Evolutionary conservation across 2,329 filamentous ascomycete species (phyloP).

Genomic region (Exophiala aquamarina): DNA sequence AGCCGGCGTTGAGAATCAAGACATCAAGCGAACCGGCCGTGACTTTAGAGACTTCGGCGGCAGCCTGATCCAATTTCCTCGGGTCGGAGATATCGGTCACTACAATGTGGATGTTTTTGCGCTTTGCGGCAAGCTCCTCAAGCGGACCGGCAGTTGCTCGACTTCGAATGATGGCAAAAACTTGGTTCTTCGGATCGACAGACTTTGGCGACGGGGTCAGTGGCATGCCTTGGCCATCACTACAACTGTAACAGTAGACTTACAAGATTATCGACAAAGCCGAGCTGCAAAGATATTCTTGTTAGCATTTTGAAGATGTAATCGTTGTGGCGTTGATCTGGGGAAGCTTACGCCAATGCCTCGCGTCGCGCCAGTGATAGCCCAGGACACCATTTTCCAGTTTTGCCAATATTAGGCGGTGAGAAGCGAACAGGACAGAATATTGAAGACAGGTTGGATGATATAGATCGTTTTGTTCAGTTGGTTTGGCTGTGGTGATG

Average conservation of each 20-base stretch:
- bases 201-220: constrained; percentile 19
- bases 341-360: constrained; percentile 22
- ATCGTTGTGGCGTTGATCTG: constrained; percentile 10
- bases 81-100: constrained; percentile 34
- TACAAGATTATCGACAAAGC: constrained; percentile 19
- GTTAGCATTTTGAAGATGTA: constrained; percentile 12
- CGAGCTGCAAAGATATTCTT: constrained; percentile 11
- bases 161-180: constrained; percentile 43
- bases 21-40: constrained; percentile 42
- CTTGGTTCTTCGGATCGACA: constrained; percentile 34
- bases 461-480: constrained; percentile 1
- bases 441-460: constrained; percentile 6
- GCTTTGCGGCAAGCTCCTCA: constrained; percentile 29
- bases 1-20: constrained; percentile 43
- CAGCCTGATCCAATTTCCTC: constrained; percentile 28
- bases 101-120: constrained; percentile 40
- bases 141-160: constrained; percentile 28
- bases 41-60: constrained; percentile 33
- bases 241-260: constrained; percentile 4
- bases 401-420: constrained; percentile 6
- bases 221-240: constrained; percentile 2
- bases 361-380: constrained; percentile 20
- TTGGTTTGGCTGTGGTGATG: constrained; percentile 10
- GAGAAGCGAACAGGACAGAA: constrained; percentile 10
- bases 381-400: constrained; percentile 22